Conservation (phyloP, 495 filamentous ascomycete genomes). For the Cercophora samala region DNA sequence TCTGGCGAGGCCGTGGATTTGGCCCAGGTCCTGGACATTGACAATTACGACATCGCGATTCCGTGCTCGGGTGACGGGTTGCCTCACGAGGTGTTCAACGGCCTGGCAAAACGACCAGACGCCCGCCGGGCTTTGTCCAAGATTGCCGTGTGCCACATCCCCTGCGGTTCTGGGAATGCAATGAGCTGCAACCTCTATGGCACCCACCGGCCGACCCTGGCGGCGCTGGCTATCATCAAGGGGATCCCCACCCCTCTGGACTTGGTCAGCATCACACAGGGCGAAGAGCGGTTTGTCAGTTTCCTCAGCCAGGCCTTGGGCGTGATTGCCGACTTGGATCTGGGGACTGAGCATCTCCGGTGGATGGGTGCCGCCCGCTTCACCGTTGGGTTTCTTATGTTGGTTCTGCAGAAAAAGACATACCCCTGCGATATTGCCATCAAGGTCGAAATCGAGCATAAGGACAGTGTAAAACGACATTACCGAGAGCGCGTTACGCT, state of each 20-base stretch:
- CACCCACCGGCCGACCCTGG: constrained; percentile 68
- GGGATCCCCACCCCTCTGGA: constrained; percentile 78
- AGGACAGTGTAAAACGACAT: constrained; percentile 68
- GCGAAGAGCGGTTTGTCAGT: constrained; percentile 64
- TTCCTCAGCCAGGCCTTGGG: constrained; percentile 91
- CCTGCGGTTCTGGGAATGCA: constrained; percentile 90
- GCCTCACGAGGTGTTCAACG: constrained; percentile 93
- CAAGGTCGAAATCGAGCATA: constrained; percentile 74
- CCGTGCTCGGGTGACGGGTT: constrained; percentile 91
- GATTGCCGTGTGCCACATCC: constrained; percentile 83
- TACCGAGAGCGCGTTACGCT: constrained; percentile 44
- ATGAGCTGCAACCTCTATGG: constrained; percentile 89
- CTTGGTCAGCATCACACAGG: constrained; percentile 82
- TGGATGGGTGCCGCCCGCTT: constrained; percentile 91
- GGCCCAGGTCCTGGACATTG: constrained; percentile 71
- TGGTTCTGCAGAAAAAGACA: constrained; percentile 65
- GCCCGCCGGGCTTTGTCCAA: constrained; percentile 69
- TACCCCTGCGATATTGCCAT: constrained; percentile 89
- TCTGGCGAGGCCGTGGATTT: constrained; percentile 77
- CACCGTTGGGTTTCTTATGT: constrained; percentile 72
- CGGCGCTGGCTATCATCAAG: constrained; percentile 80
- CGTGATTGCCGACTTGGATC: constrained; percentile 82
- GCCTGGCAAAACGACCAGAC: constrained; percentile 70
- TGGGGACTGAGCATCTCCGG: constrained; percentile 83
- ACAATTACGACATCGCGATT: constrained; percentile 76